Conservation (phyloP, 2,329 filamentous ascomycete species). For the Paecilomyces niveus region DNA sequence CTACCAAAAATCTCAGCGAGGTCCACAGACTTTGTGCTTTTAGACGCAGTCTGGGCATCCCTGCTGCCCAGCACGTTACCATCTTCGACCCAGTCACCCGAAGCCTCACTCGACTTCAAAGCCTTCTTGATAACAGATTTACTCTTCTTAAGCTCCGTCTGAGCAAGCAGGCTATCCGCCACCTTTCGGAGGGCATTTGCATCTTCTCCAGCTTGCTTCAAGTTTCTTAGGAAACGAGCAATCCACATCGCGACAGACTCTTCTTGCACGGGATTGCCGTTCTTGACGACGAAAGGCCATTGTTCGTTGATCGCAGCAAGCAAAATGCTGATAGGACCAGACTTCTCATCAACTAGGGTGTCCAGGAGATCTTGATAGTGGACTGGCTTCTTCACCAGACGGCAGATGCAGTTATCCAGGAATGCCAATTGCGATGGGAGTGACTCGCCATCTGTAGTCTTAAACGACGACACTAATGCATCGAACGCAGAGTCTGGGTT, state of each 20-base stretch:
- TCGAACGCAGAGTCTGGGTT: slow-evolving; percentile 25
- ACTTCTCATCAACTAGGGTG: slow-evolving; percentile 29
- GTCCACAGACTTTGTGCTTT: slow-evolving; percentile 25
- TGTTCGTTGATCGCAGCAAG: slow-evolving; percentile 69
- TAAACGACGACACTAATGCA: slow-evolving; percentile 31
- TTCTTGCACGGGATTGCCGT: slow-evolving; percentile 37
- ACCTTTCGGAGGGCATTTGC: slow-evolving; percentile 36
- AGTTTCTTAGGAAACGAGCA: slow-evolving; percentile 49
- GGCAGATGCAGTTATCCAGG: slow-evolving; percentile 73
- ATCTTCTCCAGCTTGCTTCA: slow-evolving; percentile 48
- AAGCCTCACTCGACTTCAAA: slow-evolving; percentile 23
- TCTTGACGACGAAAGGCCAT: slow-evolving; percentile 59
- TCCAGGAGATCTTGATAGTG: slow-evolving; percentile 61
- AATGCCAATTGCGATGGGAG: slow-evolving; percentile 55
- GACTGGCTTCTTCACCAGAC: slow-evolving; percentile 68
- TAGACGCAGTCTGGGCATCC: slow-evolving; percentile 5
- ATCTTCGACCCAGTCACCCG: slow-evolving; percentile 5
- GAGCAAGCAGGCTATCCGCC: slow-evolving; percentile 38
- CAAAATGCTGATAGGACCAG: slow-evolving; percentile 52
- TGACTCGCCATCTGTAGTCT: slow-evolving; percentile 21
- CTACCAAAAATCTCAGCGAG: slow-evolving; percentile 49
- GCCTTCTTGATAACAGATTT: slow-evolving; percentile 28
- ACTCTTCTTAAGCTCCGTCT: slow-evolving; percentile 30
- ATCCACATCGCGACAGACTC: slow-evolving; percentile 52
- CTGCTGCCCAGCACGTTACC: slow-evolving; percentile 6